A percentile compares a stretch with the other conserved stretches of the same genome.
Evolutionary conservation across 2,329 filamentous ascomycete genomes (phyloP).

Genomic region (Ophiostoma montium): DNA sequence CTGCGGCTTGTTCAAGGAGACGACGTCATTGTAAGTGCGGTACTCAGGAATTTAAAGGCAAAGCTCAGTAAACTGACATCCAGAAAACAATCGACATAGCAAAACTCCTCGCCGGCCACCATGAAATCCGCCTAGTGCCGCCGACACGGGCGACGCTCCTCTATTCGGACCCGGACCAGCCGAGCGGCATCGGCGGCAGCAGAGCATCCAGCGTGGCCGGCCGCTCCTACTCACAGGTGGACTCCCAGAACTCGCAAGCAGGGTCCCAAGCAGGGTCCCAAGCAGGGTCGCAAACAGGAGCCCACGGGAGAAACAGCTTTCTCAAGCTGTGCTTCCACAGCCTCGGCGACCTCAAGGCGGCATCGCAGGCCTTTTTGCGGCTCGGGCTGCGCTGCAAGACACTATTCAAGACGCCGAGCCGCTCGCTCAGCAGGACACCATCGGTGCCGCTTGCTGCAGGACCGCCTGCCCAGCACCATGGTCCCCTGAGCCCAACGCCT

Average conservation of each 20-base stretch:
- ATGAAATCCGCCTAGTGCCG: constrained; percentile 11
- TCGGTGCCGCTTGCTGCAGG: neutral
- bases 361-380: constrained; percentile 9
- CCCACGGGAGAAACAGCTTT: constrained; percentile 5
- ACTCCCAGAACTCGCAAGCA: neutral
- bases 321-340: constrained; percentile 13
- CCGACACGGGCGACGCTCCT: constrained; percentile 11
- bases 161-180: constrained; percentile 2
- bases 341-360: constrained; percentile 12
- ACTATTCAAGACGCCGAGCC: constrained; percentile 4
- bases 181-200: fast-evolving
- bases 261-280: constrained; percentile 2
- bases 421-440: neutral
- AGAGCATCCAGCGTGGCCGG: neutral
- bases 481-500: no score
- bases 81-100: constrained; percentile 6
- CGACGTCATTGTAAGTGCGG: constrained; percentile 4
- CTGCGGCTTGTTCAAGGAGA: neutral
- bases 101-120: constrained; percentile 2
- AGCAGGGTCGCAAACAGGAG: neutral
- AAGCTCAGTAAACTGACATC: neutral
- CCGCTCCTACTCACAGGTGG: neutral
- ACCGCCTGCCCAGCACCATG: neutral
- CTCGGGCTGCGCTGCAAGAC: constrained; percentile 12
- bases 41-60: no score